Percentiles rank a stretch among this genome's conserved stretches.
These are phyloP conservation scores for Laburnicola sp. DNA, from an alignment of 2,329 filamentous ascomycete species.

Conservation along the genomic window DNA sequence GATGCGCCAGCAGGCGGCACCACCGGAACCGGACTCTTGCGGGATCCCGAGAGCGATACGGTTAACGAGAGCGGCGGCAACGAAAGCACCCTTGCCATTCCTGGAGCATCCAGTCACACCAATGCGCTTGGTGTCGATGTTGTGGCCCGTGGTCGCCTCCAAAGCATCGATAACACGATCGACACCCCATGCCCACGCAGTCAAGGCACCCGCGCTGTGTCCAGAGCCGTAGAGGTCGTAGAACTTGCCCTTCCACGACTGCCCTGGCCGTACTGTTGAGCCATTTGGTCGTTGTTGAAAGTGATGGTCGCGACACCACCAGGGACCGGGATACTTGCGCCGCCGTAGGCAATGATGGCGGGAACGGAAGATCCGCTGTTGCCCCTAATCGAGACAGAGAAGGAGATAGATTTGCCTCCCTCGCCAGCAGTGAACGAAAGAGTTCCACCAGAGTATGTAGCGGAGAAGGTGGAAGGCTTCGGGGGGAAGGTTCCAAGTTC, in stretches of 20 bases:
- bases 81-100: constrained; percentile 62
- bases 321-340: constrained; percentile 53
- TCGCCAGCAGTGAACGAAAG: constrained; percentile 23
- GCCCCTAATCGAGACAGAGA: constrained; percentile 24
- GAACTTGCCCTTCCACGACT: constrained; percentile 58
- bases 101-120: constrained; percentile 63
- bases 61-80: constrained; percentile 58
- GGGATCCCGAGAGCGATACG: constrained; percentile 62
- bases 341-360: constrained; percentile 59
- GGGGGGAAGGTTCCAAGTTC: constrained; percentile 23
- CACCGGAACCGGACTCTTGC: constrained; percentile 61
- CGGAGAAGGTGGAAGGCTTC: constrained; percentile 18
- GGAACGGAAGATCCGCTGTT: constrained; percentile 45
- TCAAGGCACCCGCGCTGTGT: constrained; percentile 58
- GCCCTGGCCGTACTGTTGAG: constrained; percentile 52
- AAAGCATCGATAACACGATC: constrained; percentile 60
- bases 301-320: constrained; percentile 57
- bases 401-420: constrained; percentile 19
- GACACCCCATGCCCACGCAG: constrained; percentile 63
- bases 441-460: constrained; percentile 16
- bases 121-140: constrained; percentile 43
- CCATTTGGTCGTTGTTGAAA: constrained; percentile 60
- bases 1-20: constrained; percentile 59
- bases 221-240: constrained; percentile 58
- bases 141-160: constrained; percentile 45